Conservation (phyloP, 1,284 basidiomycete species). For the Malassezia sp. region DNA sequence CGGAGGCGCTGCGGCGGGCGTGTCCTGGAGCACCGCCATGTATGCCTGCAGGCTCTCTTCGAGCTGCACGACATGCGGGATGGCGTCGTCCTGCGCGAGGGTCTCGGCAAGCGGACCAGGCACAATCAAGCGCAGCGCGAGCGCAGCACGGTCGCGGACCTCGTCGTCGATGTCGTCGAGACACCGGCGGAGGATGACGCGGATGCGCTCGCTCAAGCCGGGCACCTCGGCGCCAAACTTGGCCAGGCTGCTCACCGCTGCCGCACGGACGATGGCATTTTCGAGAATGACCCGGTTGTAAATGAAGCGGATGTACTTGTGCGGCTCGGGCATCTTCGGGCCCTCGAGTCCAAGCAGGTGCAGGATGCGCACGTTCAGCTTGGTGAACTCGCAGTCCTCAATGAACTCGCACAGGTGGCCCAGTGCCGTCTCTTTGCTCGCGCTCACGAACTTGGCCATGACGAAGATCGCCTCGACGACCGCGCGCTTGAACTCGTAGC, state of each 20-base stretch:
- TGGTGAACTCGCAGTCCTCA: conserved; percentile 99
- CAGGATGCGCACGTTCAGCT: conserved; percentile 90
- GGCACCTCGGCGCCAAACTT: conserved; percentile 85
- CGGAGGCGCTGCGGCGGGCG: conserved; percentile 18
- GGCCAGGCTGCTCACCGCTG: conserved; percentile 83
- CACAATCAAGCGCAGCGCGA: conserved; percentile 67
- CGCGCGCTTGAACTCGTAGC: conserved; percentile 97
- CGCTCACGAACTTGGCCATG: conserved; percentile 95
- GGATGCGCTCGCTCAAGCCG: conserved; percentile 70
- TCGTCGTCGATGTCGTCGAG: conserved; percentile 98
- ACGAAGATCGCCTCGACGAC: conserved; percentile 99
- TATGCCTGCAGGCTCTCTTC: conserved; percentile 35
- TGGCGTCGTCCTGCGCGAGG: conserved; percentile 76
- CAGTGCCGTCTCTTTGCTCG: conserved; percentile 76
- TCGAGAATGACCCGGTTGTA: conserved; percentile 98
- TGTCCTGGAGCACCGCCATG: too few species aligned
- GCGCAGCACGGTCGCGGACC: conserved; percentile 89
- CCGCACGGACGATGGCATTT: conserved; percentile 93
- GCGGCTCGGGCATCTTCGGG: conserved; percentile 83
- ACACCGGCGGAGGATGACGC: conserved; percentile 61
- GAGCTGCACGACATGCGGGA: conserved; percentile 37
- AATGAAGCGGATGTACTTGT: conserved; percentile 98
- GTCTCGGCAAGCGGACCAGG: conserved; percentile 68
- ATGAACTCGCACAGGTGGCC: conserved; percentile 99
- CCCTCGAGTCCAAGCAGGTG: conserved; percentile 92